Percentiles rank a stretch among this genome's conserved stretches.
phyloP scores from a whole-genome alignment of 176 grass and related monocot species.

The Zizania latifolia region DNA sequence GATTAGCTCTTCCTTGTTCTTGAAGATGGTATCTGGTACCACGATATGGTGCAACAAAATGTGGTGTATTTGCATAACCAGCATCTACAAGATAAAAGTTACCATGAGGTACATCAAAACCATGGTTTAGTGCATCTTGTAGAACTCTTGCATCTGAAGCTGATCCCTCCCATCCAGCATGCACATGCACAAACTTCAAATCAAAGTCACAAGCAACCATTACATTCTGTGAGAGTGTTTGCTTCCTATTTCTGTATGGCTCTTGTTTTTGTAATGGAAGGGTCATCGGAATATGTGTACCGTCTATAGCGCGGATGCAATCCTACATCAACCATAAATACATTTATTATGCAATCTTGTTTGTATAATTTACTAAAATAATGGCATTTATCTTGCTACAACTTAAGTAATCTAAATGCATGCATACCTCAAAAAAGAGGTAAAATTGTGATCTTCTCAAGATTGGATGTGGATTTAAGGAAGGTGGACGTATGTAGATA shows the following conservation, averaged over 20 bases:
- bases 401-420: too few relatives aligned
- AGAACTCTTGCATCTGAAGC: background rate
- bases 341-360: too few relatives aligned
- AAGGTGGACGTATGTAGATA: too few relatives aligned
- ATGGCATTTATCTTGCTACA: too few relatives aligned
- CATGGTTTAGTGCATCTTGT: background rate
- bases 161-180: constrained; percentile 2
- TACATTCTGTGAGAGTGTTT: background rate
- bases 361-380: too few relatives aligned
- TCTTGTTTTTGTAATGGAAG: background rate
- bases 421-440: background rate
- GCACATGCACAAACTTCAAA: background rate
- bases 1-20: background rate
- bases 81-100: background rate
- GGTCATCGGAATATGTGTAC: background rate
- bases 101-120: background rate
- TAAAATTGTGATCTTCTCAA: too few relatives aligned
- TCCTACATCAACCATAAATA: too few relatives aligned
- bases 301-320: background rate
- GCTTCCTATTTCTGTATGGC: background rate
- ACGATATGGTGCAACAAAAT: background rate
- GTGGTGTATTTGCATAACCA: background rate
- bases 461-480: too few relatives aligned
- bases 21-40: background rate
- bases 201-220: constrained; percentile 11